These are phyloP conservation scores for Porosira glacialis DNA, from an alignment of 352 stramenopile species.

Conservation along the genomic window DNA sequence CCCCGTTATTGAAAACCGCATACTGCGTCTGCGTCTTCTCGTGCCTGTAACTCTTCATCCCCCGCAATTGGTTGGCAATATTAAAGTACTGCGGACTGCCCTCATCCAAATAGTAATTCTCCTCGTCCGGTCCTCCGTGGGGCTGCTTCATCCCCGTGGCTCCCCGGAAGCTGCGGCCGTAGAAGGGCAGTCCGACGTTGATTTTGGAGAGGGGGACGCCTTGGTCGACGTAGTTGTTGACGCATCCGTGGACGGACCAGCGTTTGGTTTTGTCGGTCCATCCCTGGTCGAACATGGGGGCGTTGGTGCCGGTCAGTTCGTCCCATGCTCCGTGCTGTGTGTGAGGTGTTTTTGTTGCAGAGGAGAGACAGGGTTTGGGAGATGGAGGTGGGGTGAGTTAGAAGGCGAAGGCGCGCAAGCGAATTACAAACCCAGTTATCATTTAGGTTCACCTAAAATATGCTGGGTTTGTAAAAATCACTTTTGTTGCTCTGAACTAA, in stretches of 20 bases:
- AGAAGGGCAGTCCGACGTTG: conserved; percentile 33
- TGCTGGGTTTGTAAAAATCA: conserved; percentile 4
- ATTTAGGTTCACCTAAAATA: no score
- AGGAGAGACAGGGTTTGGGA: conserved; percentile 3
- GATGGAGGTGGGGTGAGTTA: no score
- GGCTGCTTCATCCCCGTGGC: conserved; percentile 30
- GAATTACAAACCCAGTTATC: no score
- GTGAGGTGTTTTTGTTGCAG: conserved; percentile 35
- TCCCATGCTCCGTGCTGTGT: conserved; percentile 38
- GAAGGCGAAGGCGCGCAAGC: no score
- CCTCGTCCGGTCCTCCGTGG: conserved; percentile 35
- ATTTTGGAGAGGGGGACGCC: conserved; percentile 21
- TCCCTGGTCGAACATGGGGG: conserved; percentile 29
- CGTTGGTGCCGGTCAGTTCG: conserved; percentile 16
- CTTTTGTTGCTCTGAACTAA: conserved; percentile 24
- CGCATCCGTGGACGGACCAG: conserved; percentile 21
- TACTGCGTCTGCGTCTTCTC: conserved; percentile 33
- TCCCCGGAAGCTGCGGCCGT: conserved; percentile 22
- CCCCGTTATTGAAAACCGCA: conserved; percentile 15
- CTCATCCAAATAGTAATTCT: conserved; percentile 31
- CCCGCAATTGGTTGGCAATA: not conserved
- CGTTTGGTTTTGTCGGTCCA: conserved; percentile 3
- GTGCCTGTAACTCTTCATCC: conserved; percentile 13
- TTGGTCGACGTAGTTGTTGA: conserved; percentile 29
- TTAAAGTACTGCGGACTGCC: conserved; percentile 34